Conservation (phyloP, 1,284 basidiomycete species). For the Pisolithus thermaeus region DNA sequence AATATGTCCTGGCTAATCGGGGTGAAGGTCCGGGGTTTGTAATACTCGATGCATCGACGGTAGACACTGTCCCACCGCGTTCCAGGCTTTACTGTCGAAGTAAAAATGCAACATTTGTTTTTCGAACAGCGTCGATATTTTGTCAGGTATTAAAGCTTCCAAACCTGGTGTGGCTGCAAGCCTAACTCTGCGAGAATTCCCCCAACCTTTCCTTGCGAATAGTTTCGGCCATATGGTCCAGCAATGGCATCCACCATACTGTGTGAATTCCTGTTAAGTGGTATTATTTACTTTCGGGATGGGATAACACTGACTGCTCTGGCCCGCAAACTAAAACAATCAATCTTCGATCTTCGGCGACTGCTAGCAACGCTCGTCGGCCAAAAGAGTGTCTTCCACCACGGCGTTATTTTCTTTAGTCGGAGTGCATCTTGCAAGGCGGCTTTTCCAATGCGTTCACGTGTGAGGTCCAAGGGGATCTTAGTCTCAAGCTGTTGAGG, state of each 20-base stretch:
- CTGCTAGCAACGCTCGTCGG: constrained; percentile 16
- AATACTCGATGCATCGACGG: too few species aligned
- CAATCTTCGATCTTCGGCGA: constrained; percentile 32
- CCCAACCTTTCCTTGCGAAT: constrained; percentile 66
- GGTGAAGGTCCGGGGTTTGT: too few species aligned
- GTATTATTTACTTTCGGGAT: not conserved
- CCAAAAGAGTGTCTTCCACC: constrained; percentile 42
- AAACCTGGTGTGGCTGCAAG: constrained; percentile 55
- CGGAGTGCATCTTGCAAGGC: constrained; percentile 41
- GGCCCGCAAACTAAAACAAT: constrained; percentile 76
- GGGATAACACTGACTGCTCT: constrained; percentile 52
- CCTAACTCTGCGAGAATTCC: constrained; percentile 67
- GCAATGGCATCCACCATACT: constrained; percentile 74
- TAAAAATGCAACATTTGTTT: not conserved
- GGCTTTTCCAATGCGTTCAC: constrained; percentile 48
- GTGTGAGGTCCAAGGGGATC: constrained; percentile 11
- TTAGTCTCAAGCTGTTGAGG: constrained; percentile 13
- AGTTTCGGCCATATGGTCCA: constrained; percentile 70
- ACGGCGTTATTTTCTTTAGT: constrained; percentile 24
- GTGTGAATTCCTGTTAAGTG: constrained; percentile 6
- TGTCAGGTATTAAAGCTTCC: constrained; percentile 50
- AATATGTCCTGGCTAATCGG: too few species aligned
- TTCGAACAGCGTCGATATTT: not conserved
- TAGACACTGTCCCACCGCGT: too few species aligned
- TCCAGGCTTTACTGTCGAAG: too few species aligned